phyloP scores from a whole-genome alignment of 1,284 basidiomycete genomes.

The Wolfiporia cocos region DNA sequence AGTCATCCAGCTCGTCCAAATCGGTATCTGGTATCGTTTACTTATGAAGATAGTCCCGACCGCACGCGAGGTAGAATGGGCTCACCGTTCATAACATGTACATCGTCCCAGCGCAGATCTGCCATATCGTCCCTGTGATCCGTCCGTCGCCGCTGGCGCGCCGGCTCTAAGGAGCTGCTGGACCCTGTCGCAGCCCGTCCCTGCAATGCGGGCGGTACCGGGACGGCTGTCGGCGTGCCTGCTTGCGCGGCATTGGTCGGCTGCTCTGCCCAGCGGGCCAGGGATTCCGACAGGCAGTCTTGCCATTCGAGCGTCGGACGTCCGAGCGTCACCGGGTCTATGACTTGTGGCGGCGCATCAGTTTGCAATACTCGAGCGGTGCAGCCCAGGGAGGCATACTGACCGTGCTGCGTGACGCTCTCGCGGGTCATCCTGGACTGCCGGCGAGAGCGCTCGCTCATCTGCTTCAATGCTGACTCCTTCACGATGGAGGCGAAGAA shows the following conservation, averaged over 20 bases:
- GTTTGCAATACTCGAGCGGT: too few species aligned
- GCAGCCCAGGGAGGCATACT: too few species aligned
- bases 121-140: too few species aligned
- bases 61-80: too few species aligned
- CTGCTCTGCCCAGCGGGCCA: slow-evolving; percentile 16
- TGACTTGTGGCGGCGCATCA: too few species aligned
- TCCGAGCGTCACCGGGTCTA: slow-evolving; percentile 50
- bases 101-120: slow-evolving; percentile 5
- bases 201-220: too few species aligned
- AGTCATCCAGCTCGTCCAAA: slow-evolving; percentile 35
- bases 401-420: slow-evolving; percentile 67
- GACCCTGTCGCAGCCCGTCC: too few species aligned
- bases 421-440: slow-evolving; percentile 72
- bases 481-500: slow-evolving; percentile 69
- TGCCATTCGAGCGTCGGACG: slow-evolving; percentile 71
- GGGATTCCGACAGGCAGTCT: slow-evolving; percentile 50
- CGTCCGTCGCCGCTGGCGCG: too few species aligned
- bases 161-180: too few species aligned
- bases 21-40: slow-evolving; percentile 4
- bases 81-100: slow-evolving; percentile 6
- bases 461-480: slow-evolving; percentile 43
- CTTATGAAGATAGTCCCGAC: too few species aligned
- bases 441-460: slow-evolving; percentile 52
- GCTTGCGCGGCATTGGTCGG: too few species aligned
- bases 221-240: too few species aligned